Evolutionary conservation across 2,329 filamentous ascomycete genomes (phyloP).

Genomic region (Herpomyces periplanetae): DNA sequence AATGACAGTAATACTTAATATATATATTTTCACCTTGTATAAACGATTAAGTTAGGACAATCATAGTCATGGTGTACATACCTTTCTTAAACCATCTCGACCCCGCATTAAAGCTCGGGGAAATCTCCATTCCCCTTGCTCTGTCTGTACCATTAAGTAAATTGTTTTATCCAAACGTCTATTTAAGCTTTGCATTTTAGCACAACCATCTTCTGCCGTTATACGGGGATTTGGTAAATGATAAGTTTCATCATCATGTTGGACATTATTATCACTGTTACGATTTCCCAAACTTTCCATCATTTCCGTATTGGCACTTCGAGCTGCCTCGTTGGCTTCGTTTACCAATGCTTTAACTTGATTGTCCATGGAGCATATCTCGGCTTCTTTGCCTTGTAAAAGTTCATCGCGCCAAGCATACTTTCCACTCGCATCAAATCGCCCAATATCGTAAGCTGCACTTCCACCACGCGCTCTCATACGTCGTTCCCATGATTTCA

Average conservation of each 20-base stretch:
- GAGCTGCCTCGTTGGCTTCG: conserved; percentile 23
- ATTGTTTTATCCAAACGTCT: conserved; percentile 39
- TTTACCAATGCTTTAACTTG: conserved; percentile 26
- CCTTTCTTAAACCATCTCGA: conserved; percentile 42
- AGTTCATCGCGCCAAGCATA: conserved; percentile 74
- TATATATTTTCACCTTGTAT: conserved; percentile 1
- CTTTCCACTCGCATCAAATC: conserved; percentile 31
- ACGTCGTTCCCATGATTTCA: conserved; percentile 67
- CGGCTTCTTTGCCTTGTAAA: conserved; percentile 23
- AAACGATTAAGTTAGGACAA: conserved; percentile 1
- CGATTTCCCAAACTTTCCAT: conserved; percentile 5
- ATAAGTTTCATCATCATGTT: conserved; percentile 7
- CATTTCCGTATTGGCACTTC: conserved; percentile 16
- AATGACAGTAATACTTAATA: not conserved
- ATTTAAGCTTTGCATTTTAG: conserved; percentile 39
- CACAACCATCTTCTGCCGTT: conserved; percentile 35
- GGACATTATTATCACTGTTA: conserved; percentile 9
- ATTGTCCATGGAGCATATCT: conserved; percentile 19
- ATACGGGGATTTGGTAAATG: conserved; percentile 19
- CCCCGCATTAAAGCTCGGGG: conserved; percentile 26
- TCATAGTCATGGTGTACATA: conserved; percentile 13
- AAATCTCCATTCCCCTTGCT: conserved; percentile 37
- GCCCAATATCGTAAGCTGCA: conserved; percentile 43
- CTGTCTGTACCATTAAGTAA: conserved; percentile 44
- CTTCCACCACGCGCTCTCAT: conserved; percentile 30